Conservation (phyloP, 139 green algal species). For the Chlorella vulgaris region DNA sequence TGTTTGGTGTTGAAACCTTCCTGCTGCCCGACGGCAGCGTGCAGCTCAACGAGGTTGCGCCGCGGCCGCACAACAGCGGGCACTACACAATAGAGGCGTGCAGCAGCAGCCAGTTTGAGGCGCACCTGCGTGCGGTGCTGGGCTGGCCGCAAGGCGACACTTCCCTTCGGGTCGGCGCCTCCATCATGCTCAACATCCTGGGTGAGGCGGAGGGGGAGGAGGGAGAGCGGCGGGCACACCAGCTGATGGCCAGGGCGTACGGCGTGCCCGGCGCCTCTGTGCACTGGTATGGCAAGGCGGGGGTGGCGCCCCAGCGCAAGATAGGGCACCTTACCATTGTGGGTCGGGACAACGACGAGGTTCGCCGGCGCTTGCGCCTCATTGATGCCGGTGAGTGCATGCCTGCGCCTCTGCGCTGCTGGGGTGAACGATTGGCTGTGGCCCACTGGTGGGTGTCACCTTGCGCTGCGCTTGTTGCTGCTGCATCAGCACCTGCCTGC, state of each 20-base stretch:
- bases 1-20: slow-evolving; percentile 99
- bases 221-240: slow-evolving; percentile 68
- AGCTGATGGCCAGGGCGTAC: slow-evolving; percentile 76
- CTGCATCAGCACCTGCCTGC: too few relatives aligned
- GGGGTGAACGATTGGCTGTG: background rate
- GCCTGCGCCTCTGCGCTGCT: too few relatives aligned
- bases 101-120: slow-evolving; percentile 90
- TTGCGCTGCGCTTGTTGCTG: too few relatives aligned
- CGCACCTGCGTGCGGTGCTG: slow-evolving; percentile 93
- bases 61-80: slow-evolving; percentile 95
- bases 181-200: slow-evolving; percentile 77
- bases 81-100: slow-evolving; percentile 99
- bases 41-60: slow-evolving; percentile 96
- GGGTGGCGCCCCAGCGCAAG: slow-evolving; percentile 70
- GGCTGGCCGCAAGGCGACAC: slow-evolving; percentile 94
- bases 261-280: slow-evolving; percentile 57
- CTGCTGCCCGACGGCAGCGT: slow-evolving; percentile 80
- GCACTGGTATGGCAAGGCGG: slow-evolving; percentile 96
- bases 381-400: slow-evolving; percentile 63
- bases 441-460: background rate
- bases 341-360: slow-evolving; percentile 51
- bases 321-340: slow-evolving; percentile 93
- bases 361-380: slow-evolving; percentile 50
- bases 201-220: slow-evolving; percentile 81
- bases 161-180: slow-evolving; percentile 58